Conservation (phyloP, 73 alveolate species). For the Durusdinium trenchii region DNA sequence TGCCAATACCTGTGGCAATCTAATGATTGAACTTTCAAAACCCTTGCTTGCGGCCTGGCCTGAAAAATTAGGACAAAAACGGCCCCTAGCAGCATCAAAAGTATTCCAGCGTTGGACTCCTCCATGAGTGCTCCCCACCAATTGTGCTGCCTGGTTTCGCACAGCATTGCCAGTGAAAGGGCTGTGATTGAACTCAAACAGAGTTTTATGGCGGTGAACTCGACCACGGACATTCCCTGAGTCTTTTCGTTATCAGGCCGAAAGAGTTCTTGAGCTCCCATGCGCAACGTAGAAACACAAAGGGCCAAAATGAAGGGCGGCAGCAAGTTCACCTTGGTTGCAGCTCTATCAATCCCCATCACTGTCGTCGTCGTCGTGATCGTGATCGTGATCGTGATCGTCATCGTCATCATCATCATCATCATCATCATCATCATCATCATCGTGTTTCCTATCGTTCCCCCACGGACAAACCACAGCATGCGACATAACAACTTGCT, state of each 20-base stretch:
- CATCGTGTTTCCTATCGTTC: not conserved
- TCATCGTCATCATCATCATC: no score
- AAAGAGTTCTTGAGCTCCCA: constrained; percentile 53
- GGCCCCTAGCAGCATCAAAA: constrained; percentile 44
- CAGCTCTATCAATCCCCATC: not conserved
- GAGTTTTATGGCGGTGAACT: constrained; percentile 68
- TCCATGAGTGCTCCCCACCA: constrained; percentile 46
- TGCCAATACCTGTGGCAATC: no score
- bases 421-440: no score
- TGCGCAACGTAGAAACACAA: constrained; percentile 26
- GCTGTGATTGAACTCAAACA: constrained; percentile 17
- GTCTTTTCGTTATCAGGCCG: constrained; percentile 65
- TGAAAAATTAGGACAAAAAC: constrained; percentile 69
- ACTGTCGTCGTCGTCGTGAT: no score
- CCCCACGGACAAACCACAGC: not conserved
- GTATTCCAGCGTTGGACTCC: constrained; percentile 32
- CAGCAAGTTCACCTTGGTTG: not conserved
- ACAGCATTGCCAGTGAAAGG: constrained; percentile 3
- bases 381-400: no score
- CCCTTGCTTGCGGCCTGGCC: not conserved
- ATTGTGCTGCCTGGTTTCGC: not conserved
- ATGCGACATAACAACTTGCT: not conserved
- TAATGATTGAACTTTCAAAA: no score
- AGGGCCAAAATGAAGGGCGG: constrained; percentile 34
- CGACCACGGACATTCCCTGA: constrained; percentile 6